A percentile compares a stretch with the other conserved stretches of the same genome.
Conservation (phyloP, 208 protist species). For the Leishmania amazonensis region DNA sequence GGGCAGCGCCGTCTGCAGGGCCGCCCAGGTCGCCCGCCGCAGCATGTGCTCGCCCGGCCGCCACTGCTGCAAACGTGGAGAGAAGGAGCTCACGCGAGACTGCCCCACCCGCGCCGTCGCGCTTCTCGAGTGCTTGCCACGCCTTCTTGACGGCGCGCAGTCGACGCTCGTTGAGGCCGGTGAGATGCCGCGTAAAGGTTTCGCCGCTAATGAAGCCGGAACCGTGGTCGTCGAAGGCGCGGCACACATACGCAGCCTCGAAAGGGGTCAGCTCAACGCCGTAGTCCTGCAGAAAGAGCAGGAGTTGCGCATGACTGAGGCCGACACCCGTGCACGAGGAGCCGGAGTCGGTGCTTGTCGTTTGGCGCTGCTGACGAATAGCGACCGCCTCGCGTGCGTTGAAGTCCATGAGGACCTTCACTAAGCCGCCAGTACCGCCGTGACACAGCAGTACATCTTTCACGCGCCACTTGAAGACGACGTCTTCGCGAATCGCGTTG, state of each 20-base stretch:
- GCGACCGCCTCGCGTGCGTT: slow-evolving; percentile 43
- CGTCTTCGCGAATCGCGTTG: slow-evolving; percentile 80
- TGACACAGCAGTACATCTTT: slow-evolving; percentile 56
- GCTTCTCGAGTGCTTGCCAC: slow-evolving; percentile 59
- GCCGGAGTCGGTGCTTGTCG: neutral
- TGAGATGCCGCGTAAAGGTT: slow-evolving; percentile 82
- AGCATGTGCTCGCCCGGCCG: neutral
- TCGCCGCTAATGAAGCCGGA: slow-evolving; percentile 51
- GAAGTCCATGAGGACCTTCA: slow-evolving; percentile 67
- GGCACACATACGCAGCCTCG: slow-evolving; percentile 71
- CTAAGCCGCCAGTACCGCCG: slow-evolving; percentile 44
- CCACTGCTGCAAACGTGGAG: slow-evolving; percentile 19
- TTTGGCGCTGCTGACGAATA: slow-evolving; percentile 28
- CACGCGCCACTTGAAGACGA: slow-evolving; percentile 67
- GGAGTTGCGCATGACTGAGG: slow-evolving; percentile 58
- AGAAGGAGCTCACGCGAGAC: slow-evolving; percentile 45
- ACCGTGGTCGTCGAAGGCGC: slow-evolving; percentile 68
- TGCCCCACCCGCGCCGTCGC: slow-evolving; percentile 16
- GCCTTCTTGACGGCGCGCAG: slow-evolving; percentile 63
- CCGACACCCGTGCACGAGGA: slow-evolving; percentile 18
- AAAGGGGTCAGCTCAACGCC: slow-evolving; percentile 46
- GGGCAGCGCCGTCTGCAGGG: neutral
- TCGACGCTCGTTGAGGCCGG: slow-evolving; percentile 71
- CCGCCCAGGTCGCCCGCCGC: neutral
- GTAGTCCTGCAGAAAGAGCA: slow-evolving; percentile 46